Evolutionary conservation across 2,329 filamentous ascomycete species (phyloP), one percentile per base, ranked within the genome.

Genomic region (Raffaelea arxii): DNA sequence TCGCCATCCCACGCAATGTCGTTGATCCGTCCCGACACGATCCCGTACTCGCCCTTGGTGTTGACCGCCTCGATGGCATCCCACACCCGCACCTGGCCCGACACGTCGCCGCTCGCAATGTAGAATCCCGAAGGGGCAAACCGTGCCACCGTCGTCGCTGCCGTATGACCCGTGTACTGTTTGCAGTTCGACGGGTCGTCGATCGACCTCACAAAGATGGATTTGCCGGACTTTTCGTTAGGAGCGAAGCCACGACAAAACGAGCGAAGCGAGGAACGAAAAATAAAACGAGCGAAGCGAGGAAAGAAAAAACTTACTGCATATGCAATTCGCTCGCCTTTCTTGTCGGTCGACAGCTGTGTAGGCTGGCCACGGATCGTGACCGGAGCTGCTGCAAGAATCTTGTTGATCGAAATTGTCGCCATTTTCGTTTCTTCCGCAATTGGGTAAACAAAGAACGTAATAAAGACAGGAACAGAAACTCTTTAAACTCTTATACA

Each of bases 1-100:
- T 98, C 92, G 48, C 90, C 91, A 59, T 97, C 92, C 90, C 92
- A 98, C 1, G 89, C 91, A 54, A 98, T 80, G 63, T 98, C 92
- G 62, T 95, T 94, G 67, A 98, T 91, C 46, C 87, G 84, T 12
- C 92, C 92, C 27, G 86, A 89, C 59, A 97, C 90, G 66, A 97
- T 96, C 60, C 81, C 77, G 66, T 95, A 97, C 65, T 97, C 91
- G 55, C 90, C 87, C 65, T 94, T 94, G 40, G 88, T 95, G 58
- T 83, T 86, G 46, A 75, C 73, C 40, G 89, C 89, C 55, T 88
- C 86, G 46, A 91, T 83, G 12, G 86, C 81, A 63, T 97, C 91
- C 92, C 92, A 98, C 4, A 98, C 86, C 53, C 86, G 80, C 37
- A 98, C 88, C 39, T 79, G 75, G 43, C 92, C 92, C 1, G 84